Evolutionary conservation across 2,329 filamentous ascomycete species (phyloP).

Genomic region (Hypoxylon sp.): DNA sequence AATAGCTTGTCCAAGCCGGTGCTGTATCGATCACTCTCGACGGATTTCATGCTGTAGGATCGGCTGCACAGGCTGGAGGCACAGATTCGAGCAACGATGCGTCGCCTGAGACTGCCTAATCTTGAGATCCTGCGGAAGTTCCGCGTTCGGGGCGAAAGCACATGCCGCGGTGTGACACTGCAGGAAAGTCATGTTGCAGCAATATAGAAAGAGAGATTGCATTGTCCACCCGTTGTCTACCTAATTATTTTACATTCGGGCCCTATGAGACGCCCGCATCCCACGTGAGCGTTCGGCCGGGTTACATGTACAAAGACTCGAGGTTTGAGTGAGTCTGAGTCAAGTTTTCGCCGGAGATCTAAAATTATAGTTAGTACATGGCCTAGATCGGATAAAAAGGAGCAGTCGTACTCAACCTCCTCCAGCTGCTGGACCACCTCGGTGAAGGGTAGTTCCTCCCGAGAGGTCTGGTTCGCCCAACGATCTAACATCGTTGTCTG

Average conservation of each 20-base stretch:
- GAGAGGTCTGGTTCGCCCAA: conserved; percentile 49
- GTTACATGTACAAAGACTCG: conserved; percentile 46
- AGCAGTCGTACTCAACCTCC: conserved; percentile 39
- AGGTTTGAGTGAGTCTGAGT: conserved; percentile 13
- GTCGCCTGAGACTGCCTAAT: conserved; percentile 45
- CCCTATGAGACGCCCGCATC: conserved; percentile 28
- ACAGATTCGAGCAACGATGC: conserved; percentile 43
- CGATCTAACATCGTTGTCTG: conserved; percentile 49
- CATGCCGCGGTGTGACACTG: conserved; percentile 40
- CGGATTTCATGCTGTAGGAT: conserved; percentile 76
- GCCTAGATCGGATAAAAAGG: conserved; percentile 12
- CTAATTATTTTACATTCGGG: conserved; percentile 39
- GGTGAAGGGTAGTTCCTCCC: conserved; percentile 47
- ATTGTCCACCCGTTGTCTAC: conserved; percentile 37
- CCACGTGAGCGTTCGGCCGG: conserved; percentile 28
- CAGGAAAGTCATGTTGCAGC: conserved; percentile 31
- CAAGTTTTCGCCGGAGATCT: conserved; percentile 44
- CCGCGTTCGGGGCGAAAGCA: conserved; percentile 36
- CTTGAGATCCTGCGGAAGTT: conserved; percentile 42
- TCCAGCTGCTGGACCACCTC: conserved; percentile 50
- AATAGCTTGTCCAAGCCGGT: conserved; percentile 89
- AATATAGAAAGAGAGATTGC: conserved; percentile 32
- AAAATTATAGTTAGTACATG: conserved; percentile 35
- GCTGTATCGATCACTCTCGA: conserved; percentile 89
- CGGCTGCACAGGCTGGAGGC: conserved; percentile 40